Percentiles rank a stretch among this genome's conserved stretches.
These are phyloP conservation scores for Daldinia loculata DNA, from an alignment of 495 filamentous ascomycete genomes.

Conservation along the genomic window DNA sequence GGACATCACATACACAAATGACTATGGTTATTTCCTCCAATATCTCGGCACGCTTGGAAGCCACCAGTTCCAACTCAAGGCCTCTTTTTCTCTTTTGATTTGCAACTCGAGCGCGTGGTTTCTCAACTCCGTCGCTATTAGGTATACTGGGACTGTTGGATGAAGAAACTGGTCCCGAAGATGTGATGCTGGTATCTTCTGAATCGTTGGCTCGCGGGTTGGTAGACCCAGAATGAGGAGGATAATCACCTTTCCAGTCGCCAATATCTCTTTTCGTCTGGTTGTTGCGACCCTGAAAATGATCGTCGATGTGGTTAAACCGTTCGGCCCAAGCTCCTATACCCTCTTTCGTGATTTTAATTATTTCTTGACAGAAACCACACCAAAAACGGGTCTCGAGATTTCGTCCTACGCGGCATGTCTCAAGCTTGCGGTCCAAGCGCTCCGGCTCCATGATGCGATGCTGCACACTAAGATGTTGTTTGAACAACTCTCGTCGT, in stretches of 20 bases:
- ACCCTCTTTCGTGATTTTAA: conserved; percentile 64
- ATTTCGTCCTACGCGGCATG: conserved; percentile 72
- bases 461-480: conserved; percentile 67
- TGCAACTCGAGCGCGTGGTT: conserved; percentile 1
- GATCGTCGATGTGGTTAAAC: conserved; percentile 88
- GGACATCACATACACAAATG: conserved; percentile 31
- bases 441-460: conserved; percentile 50
- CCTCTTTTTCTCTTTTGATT: conserved; percentile 44
- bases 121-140: neutral
- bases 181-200: conserved; percentile 14
- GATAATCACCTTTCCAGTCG: conserved; percentile 51
- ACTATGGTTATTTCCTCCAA: conserved; percentile 7
- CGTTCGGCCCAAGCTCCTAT: conserved; percentile 74
- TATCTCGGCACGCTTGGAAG: conserved; percentile 24
- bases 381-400: conserved; percentile 84
- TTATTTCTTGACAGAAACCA: conserved; percentile 75
- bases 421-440: conserved; percentile 58
- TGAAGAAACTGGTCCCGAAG: conserved; percentile 9
- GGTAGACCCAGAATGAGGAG: neutral
- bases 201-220: conserved; percentile 18
- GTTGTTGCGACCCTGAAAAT: conserved; percentile 64
- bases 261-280: conserved; percentile 42
- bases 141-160: neutral
- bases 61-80: conserved; percentile 3
- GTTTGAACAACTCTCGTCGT: conserved; percentile 66